phyloP scores from a whole-genome alignment of 108 stramenopile genomes.

The Skeletonema menzelii region DNA sequence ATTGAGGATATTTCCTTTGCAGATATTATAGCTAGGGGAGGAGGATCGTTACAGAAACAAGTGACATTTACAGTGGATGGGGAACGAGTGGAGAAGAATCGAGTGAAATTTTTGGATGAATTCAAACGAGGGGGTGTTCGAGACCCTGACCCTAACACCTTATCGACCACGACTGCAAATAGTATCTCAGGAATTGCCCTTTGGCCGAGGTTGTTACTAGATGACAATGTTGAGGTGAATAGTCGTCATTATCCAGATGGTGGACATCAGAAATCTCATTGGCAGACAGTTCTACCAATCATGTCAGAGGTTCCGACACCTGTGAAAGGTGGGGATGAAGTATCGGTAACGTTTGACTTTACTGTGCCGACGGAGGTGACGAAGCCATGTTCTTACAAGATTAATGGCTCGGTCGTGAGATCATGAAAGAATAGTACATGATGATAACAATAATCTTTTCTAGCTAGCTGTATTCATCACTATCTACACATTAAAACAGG shows the following conservation, averaged over 20 bases:
- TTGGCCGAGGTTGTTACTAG: constrained; percentile 63
- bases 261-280: constrained; percentile 63
- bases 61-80: constrained; percentile 45
- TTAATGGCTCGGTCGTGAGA: constrained; percentile 43
- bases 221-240: constrained; percentile 23
- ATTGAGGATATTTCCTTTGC: constrained; percentile 68
- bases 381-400: constrained; percentile 35
- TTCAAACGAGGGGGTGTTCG: constrained; percentile 28
- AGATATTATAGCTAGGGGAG: constrained; percentile 3
- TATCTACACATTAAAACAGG: not conserved
- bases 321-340: constrained; percentile 40
- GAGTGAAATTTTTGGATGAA: constrained; percentile 31
- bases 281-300: constrained; percentile 77
- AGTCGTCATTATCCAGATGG: constrained; percentile 57
- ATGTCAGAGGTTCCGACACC: constrained; percentile 47
- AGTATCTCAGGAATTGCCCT: constrained; percentile 60
- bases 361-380: constrained; percentile 35
- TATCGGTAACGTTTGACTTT: constrained; percentile 39
- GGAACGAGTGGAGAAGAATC: constrained; percentile 43
- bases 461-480: not conserved
- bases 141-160: constrained; percentile 31
- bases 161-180: constrained; percentile 35
- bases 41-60: not conserved
- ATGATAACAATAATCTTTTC: not conserved
- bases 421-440: too few relatives aligned